Conservation (phyloP, 768 basidiomycete genomes). For the Dioszegia crocea region DNA sequence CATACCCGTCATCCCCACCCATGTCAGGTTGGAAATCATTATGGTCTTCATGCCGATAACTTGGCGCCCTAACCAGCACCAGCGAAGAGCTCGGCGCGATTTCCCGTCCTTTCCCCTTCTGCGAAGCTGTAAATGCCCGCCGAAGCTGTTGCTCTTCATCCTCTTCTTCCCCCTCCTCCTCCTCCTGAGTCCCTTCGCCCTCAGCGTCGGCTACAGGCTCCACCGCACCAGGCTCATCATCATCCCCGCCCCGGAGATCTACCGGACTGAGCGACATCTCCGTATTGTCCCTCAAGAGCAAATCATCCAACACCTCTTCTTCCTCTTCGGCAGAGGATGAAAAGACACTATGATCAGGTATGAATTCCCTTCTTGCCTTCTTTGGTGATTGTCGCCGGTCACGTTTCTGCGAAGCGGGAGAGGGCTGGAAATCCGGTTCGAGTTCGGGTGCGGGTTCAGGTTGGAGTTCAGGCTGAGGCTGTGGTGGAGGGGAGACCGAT, state of each 20-base stretch:
- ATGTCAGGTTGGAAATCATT: background rate
- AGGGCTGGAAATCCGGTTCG: too few species aligned
- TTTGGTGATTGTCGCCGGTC: too few species aligned
- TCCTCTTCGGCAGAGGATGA: background rate
- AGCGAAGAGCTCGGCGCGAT: constrained; percentile 2
- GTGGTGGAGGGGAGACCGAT: too few species aligned
- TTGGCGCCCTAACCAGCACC: background rate
- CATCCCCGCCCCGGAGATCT: too few species aligned
- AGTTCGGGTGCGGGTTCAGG: too few species aligned
- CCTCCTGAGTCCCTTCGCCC: background rate
- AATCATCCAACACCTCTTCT: background rate
- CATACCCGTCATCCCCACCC: background rate
- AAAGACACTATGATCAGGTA: background rate
- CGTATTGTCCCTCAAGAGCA: background rate
- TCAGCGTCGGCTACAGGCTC: too few species aligned
- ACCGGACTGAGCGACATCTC: background rate
- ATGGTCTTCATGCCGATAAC: background rate
- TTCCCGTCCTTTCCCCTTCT: constrained; percentile 9
- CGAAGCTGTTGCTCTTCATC: background rate
- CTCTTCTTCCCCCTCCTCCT: background rate
- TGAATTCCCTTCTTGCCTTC: background rate
- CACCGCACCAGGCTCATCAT: too few species aligned
- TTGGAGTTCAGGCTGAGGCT: too few species aligned
- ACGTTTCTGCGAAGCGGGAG: too few species aligned
- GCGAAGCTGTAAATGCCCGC: background rate